Base-by-base conservation (phyloP, 495 filamentous ascomycete genomes). In the Ramalina peruviana region DNA sequence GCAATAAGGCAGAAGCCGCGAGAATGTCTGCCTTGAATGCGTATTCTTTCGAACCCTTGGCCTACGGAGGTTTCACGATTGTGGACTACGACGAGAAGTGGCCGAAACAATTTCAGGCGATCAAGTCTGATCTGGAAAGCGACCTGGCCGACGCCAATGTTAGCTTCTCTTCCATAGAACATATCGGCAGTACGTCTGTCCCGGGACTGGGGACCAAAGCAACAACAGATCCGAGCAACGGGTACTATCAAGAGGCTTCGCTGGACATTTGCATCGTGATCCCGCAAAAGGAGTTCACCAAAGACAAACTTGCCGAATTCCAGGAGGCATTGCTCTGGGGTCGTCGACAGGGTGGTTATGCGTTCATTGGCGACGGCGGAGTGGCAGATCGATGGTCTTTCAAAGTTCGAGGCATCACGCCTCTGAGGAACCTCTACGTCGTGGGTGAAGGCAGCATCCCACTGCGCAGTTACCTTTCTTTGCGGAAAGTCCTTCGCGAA, bases 401-500 rank as follows among this genome's bases (percentile, higher is more conserved):
- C 49, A 52, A 52, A 23, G 27, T 52, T 3, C 7, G 25, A 23
- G 49, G 10, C 25, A 33, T 26, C n/a, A 23, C 13, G 1, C 27
- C 41, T 16, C n/a, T 20, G 5, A 30, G 52, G 4, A 51, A 54
- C 21, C 47, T 54, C 13, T 54, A 54, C 15, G 48, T 54, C 4
- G 48, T 49, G 13, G 52, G 40, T 3, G 48, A 54, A 23, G 52
- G 38, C 5, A 51, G 52, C 19, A 20, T 54, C 3, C 41, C 42
- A 27, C 36, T 51, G 1, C 36, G 52, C 11, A 48, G 27, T 20
- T 54, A 43, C 39, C 13, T 62, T n/a, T 55, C 49, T 16, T 55
- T 54, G 38, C 57, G 63, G 53, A 44, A 50, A 1, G 56, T 52
- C 2, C 57, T 64, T 0, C 42, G 43, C 9, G 52, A 16, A 16